Percentiles rank a stretch among this genome's conserved stretches.
phyloP scores from a whole-genome alignment of 2,329 filamentous ascomycete genomes.

The Colletotrichum higginsianum region DNA sequence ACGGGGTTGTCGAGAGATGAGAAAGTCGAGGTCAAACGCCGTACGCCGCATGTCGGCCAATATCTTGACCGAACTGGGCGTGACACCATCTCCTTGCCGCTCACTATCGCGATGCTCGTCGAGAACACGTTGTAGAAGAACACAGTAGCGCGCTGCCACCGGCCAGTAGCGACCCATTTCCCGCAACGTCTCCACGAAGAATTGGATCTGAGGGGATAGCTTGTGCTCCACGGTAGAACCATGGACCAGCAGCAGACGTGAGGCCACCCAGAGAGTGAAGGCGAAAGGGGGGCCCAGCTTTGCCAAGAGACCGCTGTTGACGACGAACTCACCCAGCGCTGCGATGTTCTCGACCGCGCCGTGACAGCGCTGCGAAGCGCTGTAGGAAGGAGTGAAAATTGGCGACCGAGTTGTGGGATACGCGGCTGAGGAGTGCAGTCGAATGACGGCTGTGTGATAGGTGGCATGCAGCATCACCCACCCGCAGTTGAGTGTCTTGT shows the following conservation, averaged over 20 bases:
- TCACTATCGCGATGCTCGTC: constrained; percentile 89
- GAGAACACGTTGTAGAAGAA: constrained; percentile 84
- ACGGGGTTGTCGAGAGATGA: constrained; percentile 86
- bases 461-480: constrained; percentile 95
- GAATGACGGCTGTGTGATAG: constrained; percentile 90
- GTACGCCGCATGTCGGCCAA: constrained; percentile 92
- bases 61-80: constrained; percentile 87
- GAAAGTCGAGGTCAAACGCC: constrained; percentile 89
- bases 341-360: constrained; percentile 87
- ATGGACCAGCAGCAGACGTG: constrained; percentile 88
- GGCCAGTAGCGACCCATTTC: constrained; percentile 89
- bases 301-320: constrained; percentile 79
- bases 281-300: constrained; percentile 92
- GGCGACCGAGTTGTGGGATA: constrained; percentile 91
- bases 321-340: constrained; percentile 83
- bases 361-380: constrained; percentile 86
- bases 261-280: constrained; percentile 93
- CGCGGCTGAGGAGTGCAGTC: constrained; percentile 91
- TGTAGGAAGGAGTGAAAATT: constrained; percentile 91
- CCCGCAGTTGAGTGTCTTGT: constrained; percentile 81
- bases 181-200: constrained; percentile 85
- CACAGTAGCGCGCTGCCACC: constrained; percentile 86
- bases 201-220: constrained; percentile 82
- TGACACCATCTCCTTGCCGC: constrained; percentile 79
- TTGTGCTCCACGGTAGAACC: constrained; percentile 91